Evolutionary conservation across 192 early-diverging fungal genomes (phyloP), one percentile per base, ranked within the genome.

Genomic region (Coemansia sp.): DNA sequence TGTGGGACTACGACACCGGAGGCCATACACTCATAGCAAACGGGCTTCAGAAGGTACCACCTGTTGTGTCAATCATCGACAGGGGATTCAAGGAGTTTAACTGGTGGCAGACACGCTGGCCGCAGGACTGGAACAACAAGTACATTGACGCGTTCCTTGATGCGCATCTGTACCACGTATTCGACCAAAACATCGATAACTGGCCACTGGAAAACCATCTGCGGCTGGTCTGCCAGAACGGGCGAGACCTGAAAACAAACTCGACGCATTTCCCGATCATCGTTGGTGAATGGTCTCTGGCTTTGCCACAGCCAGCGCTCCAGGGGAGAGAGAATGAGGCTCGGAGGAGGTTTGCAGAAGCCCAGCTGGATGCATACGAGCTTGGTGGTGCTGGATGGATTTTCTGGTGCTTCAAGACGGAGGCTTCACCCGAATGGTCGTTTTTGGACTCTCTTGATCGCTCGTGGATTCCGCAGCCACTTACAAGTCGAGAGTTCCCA

Each of bases 351-450:
- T 90, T 88, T 75, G 82, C 87, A 59, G 79, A 84, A 36, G 84
- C 82, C 0, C 90, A 92, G 58, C 60, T 92, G 50, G 88, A 90
- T 67, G 84, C 90, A 0, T 92, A 86, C 61, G 88, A 90, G 60
- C 61, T 58, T 54, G 80, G 80, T 34, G 80, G 85, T 1, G 72
- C 84, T 30, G 90, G 88, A 0, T 91, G 90, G 88, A 81, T 87
- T 25, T 91, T 85, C 48, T 91, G 90, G 90, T 89, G 85, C 63
- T 89, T 88, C 67, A 91, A 91, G 65, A 88, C 88, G 0, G 88
- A 91, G 32, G 63, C 67, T n/a, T 88, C 87, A 7, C 88, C 88
- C 2, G 84, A 88, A 60, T 91, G 90, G 90, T 86, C 88, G 12
- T 91, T 89, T 68, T 80, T 89, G 38, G 82, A 87, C 17, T 84